phyloP scores from a whole-genome alignment of 768 basidiomycete species.

The Russula olivacea region DNA sequence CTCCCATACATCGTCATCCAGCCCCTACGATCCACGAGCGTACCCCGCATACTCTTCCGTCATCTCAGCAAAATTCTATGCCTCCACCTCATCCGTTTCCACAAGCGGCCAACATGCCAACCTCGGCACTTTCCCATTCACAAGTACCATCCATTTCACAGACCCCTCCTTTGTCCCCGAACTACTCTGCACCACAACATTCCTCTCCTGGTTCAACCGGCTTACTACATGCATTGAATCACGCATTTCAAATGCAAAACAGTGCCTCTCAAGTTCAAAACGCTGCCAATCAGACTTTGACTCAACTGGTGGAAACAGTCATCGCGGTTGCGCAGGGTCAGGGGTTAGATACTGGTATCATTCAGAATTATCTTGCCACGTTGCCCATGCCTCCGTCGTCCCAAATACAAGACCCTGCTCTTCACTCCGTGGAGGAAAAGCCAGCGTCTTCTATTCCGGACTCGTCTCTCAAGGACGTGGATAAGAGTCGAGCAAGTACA shows the following conservation, averaged over 20 bases:
- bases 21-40: neutral
- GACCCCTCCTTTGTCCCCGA: neutral
- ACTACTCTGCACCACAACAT: neutral
- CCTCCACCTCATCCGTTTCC: neutral
- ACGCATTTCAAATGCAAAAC: constrained; percentile 15
- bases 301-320: constrained; percentile 20
- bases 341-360: constrained; percentile 14
- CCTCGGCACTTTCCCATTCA: neutral
- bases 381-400: constrained; percentile 12
- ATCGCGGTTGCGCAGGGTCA: constrained; percentile 22
- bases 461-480: neutral
- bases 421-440: neutral
- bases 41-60: neutral
- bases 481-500: neutral
- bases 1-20: neutral
- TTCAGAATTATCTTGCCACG: constrained; percentile 19
- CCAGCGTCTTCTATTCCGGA: neutral
- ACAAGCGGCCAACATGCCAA: neutral
- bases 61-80: constrained; percentile 1
- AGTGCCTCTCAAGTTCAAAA: constrained; percentile 12
- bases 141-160: constrained; percentile 2
- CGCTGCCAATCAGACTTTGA: constrained; percentile 13
- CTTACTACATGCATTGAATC: constrained; percentile 12
- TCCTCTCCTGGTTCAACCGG: neutral
- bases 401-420: neutral